Conservation (phyloP, 768 basidiomycete genomes). For the Hemileccinum impolitum region DNA sequence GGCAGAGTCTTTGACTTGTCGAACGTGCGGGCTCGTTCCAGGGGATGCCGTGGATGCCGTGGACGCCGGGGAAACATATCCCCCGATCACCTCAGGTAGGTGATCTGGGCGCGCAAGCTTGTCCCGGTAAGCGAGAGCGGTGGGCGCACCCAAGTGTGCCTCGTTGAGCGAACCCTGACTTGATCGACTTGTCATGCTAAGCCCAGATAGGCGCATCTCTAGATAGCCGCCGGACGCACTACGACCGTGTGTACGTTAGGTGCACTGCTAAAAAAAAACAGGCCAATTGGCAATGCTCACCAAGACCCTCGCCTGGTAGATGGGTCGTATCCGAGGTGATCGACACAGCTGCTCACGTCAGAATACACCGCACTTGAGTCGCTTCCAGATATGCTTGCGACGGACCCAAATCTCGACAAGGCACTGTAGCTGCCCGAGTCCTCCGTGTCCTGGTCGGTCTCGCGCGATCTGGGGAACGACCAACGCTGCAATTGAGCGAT, state of each 20-base stretch:
- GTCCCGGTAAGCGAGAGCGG: slow-evolving; percentile 23
- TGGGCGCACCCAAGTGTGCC: slow-evolving; percentile 21
- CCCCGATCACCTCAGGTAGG: slow-evolving; percentile 19
- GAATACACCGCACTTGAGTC: slow-evolving; percentile 54
- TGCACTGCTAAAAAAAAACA: slow-evolving; percentile 18
- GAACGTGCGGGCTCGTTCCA: slow-evolving; percentile 32
- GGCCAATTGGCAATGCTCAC: slow-evolving; percentile 13
- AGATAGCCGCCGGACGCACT: slow-evolving; percentile 31
- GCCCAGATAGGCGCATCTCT: slow-evolving; percentile 29
- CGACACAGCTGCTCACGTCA: slow-evolving; percentile 39
- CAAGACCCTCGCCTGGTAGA: slow-evolving; percentile 34
- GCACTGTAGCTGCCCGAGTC: slow-evolving; percentile 48
- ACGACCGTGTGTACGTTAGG: slow-evolving; percentile 21
- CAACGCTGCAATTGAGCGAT: slow-evolving; percentile 33
- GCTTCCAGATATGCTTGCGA: slow-evolving; percentile 58
- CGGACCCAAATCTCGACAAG: slow-evolving; percentile 55
- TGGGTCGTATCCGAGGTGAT: slow-evolving; percentile 30
- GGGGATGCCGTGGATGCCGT: slow-evolving; percentile 46
- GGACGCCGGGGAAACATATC: slow-evolving; percentile 43
- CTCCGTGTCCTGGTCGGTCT: slow-evolving; percentile 49
- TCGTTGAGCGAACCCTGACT: slow-evolving; percentile 33
- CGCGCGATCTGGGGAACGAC: slow-evolving; percentile 40
- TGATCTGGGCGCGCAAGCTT: slow-evolving; percentile 25
- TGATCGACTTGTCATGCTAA: slow-evolving; percentile 31
- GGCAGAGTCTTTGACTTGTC: slow-evolving; percentile 20